Evolutionary conservation across 768 basidiomycete genomes (phyloP), one percentile per base, ranked within the genome.

Genomic region (Phaffia australis): DNA sequence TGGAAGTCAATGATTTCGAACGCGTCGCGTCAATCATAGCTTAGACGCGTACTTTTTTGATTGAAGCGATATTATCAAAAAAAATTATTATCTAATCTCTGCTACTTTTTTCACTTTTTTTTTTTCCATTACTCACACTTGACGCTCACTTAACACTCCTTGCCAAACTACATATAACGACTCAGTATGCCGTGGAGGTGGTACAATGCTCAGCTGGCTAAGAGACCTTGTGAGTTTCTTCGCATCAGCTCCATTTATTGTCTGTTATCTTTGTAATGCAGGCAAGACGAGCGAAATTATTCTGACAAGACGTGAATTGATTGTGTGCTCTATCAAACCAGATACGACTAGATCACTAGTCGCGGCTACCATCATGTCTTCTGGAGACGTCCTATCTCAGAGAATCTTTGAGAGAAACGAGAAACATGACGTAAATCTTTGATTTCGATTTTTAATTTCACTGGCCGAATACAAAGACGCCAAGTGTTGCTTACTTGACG

Each of bases 341-440:
- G 66, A 61, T 51, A 6, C 63, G 7, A 67, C 66, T 3, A 46
- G 66, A 1, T 67, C 66, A 2, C 8, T 51, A 8, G 66, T 67
- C 3, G 66, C 66, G n/a, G 66, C 66, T 23, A 54, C 55, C 15
- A 62, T 67, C 60, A 67, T 67, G 66, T 7, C 18, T 15, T 61
- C 59, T 6, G 66, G 66, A 2, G 66, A 67, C 55, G 60, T 60
- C 2, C 21, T 67, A 19, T 46, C 60, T 48, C 66, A 67, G 56
- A 42, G 60, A 25, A 3, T 67, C 25, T 62, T 67, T 27, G 60
- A 62, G 21, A 30, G 52, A 30, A 61, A 62, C 25, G 60, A 67
- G 48, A 57, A 14, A 14, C 66, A 67, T 19, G 60, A 67, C 23
- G 66, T 67, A 21, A 49, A 60, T 50, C 15, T 32, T n/a, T 47